phyloP scores from a whole-genome alignment of 495 filamentous ascomycete species.

The Platismatia glauca region DNA sequence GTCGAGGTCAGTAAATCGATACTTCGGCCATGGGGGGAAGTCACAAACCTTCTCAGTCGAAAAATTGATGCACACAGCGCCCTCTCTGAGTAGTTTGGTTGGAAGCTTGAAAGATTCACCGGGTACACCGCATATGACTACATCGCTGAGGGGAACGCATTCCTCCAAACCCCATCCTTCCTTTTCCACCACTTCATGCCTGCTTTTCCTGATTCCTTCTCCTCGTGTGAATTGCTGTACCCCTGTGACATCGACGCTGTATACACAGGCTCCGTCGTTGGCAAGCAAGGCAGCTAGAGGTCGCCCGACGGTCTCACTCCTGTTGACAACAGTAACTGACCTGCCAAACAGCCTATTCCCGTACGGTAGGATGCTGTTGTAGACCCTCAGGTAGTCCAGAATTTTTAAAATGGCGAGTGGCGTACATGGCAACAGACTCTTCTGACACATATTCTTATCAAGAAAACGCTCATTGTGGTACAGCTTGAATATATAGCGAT shows the following conservation, averaged over 20 bases:
- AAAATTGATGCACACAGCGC: conserved; percentile 95
- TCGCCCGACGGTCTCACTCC: conserved; percentile 87
- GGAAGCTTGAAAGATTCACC: conserved; percentile 80
- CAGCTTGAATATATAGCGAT: conserved; percentile 96
- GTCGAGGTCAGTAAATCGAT: conserved; percentile 1
- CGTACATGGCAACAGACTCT: conserved; percentile 90
- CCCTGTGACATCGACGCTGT: conserved; percentile 84
- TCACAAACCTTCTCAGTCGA: conserved; percentile 68
- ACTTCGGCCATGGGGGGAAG: background rate
- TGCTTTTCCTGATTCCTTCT: conserved; percentile 65
- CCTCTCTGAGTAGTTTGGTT: conserved; percentile 68
- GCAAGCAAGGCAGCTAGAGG: conserved; percentile 91
- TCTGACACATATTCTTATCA: conserved; percentile 68
- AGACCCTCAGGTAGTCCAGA: conserved; percentile 86
- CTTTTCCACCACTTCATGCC: conserved; percentile 76
- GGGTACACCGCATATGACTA: conserved; percentile 92
- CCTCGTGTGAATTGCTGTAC: conserved; percentile 91
- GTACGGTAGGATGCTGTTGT: conserved; percentile 91
- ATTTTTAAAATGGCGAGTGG: conserved; percentile 94
- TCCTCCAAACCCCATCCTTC: conserved; percentile 66
- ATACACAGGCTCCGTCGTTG: conserved; percentile 92
- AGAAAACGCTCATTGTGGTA: conserved; percentile 96
- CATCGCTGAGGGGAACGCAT: conserved; percentile 78
- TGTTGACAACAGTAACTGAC: conserved; percentile 90
- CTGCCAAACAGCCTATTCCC: conserved; percentile 87